phyloP scores from a whole-genome alignment of 2,329 filamentous ascomycete species.

The Aspergillus ibericus region DNA sequence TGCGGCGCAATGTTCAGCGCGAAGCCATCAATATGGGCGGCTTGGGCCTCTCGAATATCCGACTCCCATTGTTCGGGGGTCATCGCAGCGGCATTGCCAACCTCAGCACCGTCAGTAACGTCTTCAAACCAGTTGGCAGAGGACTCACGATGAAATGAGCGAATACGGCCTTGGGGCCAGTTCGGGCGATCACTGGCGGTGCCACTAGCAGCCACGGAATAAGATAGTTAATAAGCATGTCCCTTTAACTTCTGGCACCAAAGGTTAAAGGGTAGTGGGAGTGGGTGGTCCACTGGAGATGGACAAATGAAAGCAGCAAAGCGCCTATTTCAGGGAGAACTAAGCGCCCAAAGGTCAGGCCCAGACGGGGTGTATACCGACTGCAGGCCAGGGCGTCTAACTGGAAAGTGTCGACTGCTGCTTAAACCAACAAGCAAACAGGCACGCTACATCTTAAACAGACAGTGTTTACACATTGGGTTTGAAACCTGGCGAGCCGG shows the following conservation, averaged over 20 bases:
- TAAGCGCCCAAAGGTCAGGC: background rate
- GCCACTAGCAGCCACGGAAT: background rate
- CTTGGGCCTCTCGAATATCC: constrained; percentile 29
- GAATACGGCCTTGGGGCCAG: constrained; percentile 31
- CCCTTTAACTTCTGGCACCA: background rate
- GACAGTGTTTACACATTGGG: background rate
- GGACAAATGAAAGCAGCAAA: background rate
- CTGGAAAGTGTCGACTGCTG: background rate
- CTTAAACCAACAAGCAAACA: background rate
- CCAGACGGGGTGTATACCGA: background rate
- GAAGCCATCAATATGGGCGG: constrained; percentile 35
- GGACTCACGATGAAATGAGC: constrained; percentile 37
- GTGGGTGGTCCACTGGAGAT: background rate
- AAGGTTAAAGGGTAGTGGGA: background rate
- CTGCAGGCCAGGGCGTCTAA: background rate
- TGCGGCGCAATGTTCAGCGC: constrained; percentile 34
- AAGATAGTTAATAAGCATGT: background rate
- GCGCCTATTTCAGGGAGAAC: background rate
- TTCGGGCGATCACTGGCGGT: background rate
- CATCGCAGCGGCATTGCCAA: constrained; percentile 29
- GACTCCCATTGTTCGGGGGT: constrained; percentile 25
- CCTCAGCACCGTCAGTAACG: constrained; percentile 14
- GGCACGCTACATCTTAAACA: background rate
- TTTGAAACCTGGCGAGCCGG: background rate
- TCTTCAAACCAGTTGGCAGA: background rate